Evolutionary conservation across 2,329 filamentous ascomycete species (phyloP).

Genomic region (Cadophora luteo-olivacea): DNA sequence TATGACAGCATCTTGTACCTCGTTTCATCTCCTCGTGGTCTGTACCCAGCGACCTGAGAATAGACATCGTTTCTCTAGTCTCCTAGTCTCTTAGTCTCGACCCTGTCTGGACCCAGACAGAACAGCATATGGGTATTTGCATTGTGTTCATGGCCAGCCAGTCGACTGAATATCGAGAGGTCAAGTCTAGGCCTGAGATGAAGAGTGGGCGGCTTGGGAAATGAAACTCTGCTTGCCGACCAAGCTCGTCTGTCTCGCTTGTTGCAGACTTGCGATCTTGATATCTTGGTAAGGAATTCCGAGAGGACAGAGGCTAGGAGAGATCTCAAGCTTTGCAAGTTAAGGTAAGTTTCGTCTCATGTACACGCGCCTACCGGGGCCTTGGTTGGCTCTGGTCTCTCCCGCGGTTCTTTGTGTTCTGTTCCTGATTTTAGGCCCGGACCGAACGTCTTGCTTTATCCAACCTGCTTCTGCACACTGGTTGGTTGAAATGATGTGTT

Average conservation of each 20-base stretch:
- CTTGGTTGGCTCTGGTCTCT: conserved; percentile 27
- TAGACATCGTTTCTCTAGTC: conserved; percentile 19
- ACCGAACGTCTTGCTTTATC: no score
- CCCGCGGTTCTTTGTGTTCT: background rate
- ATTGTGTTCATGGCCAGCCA: background rate
- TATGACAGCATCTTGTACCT: conserved; percentile 35
- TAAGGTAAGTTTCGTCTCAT: conserved; percentile 26
- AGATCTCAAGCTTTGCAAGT: background rate
- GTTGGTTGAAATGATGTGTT: no score
- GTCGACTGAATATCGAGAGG: background rate
- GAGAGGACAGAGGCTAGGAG: background rate
- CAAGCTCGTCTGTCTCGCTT: no score
- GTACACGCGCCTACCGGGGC: conserved; percentile 22
- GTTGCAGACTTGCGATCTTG: no score
- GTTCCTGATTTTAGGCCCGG: background rate
- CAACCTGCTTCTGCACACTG: no score
- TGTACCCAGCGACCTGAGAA: conserved; percentile 25
- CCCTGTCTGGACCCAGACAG: background rate
- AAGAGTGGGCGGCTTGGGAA: conserved; percentile 33
- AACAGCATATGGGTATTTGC: background rate
- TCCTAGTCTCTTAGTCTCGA: no score
- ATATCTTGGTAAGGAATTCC: no score
- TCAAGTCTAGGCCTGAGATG: conserved; percentile 20
- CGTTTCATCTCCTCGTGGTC: conserved; percentile 31
- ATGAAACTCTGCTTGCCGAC: conserved; percentile 31